Percentiles rank a stretch among this genome's conserved stretches.
Evolutionary conservation across 2,329 filamentous ascomycete species (phyloP).

Genomic region (Coniosporium tulheliwenetii): DNA sequence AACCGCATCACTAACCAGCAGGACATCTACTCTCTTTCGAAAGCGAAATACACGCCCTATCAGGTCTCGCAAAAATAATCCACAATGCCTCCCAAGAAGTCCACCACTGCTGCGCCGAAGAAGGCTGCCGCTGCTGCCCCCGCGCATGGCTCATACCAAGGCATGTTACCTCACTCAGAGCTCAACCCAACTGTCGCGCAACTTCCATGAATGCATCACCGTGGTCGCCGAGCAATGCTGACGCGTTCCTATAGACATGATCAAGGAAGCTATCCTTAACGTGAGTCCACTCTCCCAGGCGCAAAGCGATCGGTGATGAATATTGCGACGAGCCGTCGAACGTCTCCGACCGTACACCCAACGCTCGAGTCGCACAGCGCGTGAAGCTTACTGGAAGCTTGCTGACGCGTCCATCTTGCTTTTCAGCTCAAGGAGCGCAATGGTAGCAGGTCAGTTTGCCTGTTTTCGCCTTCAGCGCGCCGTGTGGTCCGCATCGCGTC

Average conservation of each 20-base stretch:
- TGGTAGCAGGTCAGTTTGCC: slow-evolving; percentile 47
- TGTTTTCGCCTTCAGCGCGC: not conserved
- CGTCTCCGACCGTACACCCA: slow-evolving; percentile 12
- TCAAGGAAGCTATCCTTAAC: slow-evolving; percentile 55
- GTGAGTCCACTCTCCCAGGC: slow-evolving; percentile 43
- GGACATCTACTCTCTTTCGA: not conserved
- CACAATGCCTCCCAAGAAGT: slow-evolving; percentile 53
- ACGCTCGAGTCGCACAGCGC: not conserved
- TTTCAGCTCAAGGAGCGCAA: slow-evolving; percentile 53
- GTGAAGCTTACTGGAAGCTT: slow-evolving; percentile 7
- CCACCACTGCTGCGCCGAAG: slow-evolving; percentile 38
- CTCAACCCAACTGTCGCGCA: slow-evolving; percentile 29
- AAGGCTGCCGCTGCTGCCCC: slow-evolving; percentile 37
- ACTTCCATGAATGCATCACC: slow-evolving; percentile 17
- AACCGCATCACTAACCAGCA: too few species aligned
- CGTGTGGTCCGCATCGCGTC: too few species aligned
- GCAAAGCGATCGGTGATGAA: slow-evolving; percentile 22
- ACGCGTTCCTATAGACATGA: slow-evolving; percentile 46
- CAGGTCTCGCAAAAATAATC: not conserved
- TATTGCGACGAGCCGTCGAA: slow-evolving; percentile 5
- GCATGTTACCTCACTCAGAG: slow-evolving; percentile 35
- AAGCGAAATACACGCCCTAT: not conserved
- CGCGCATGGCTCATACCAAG: slow-evolving; percentile 50
- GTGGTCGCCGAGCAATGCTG: slow-evolving; percentile 39
- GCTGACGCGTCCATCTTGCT: slow-evolving; percentile 33